Base-by-base conservation (phyloP, 768 basidiomycete genomes). In the Lactarius deliciosus region DNA sequence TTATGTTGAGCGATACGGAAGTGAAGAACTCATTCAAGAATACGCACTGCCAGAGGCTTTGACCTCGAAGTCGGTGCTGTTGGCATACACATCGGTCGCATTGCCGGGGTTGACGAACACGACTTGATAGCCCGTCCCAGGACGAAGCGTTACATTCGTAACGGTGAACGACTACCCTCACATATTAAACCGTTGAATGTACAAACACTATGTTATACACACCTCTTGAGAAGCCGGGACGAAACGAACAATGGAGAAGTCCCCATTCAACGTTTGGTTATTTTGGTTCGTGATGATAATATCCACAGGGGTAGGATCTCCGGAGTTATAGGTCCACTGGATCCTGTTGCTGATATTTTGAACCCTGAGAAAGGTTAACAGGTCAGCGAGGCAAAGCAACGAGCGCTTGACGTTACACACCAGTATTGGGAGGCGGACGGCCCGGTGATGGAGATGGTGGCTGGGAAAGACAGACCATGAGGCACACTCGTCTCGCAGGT, bases 31-130 rank as follows among this genome's bases (percentile, higher is more conserved):
- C n/a, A 45, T n/a, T n/a, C 1, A 45, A 36, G 32, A 11, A 68
- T 32, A 74, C 79, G 63, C 68, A 80, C 79, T 79, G 57, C 79
- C 79, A 11, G 73, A 56, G n/a, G 78, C 69, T 69, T 73, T 76
- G 22, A 81, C 77, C 38, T 73, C 70, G 70, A 81, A 81, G 5
- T 68, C 41, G 22, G 72, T 34, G 69, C 76, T 77, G 36, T 66
- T 70, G 2, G 79, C 79, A 64, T 72, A 74, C 38, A 79, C 67
- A 36, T 79, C 69, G 13, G 70, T 69, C 20, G n/a, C 8, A 70
- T 80, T 78, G 25, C 60, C 56, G 20, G 75, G 71, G 71, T 76
- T 77, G 54, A 77, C 72, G 65, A 80, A 80, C 61, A 72, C 70
- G 57, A 81, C 76, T 59, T 69, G 65, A 70, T 79, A 81, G 55